A percentile compares a stretch with the other conserved stretches of the same genome.
Evolutionary conservation across 495 filamentous ascomycete genomes (phyloP).

Genomic region (Bathelium albidoporum): DNA sequence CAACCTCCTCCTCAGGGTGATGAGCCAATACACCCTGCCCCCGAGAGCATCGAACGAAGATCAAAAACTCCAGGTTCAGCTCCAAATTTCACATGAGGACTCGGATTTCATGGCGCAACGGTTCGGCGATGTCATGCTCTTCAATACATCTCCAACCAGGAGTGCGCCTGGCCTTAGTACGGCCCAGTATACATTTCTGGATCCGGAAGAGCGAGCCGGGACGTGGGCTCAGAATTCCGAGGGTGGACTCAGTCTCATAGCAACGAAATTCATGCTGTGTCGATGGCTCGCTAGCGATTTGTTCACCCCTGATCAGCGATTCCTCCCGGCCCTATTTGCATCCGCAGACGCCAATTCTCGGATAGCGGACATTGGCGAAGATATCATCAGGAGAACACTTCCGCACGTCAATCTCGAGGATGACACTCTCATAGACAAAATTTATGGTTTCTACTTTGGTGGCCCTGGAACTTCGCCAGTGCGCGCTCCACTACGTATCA

Average conservation of each 20-base stretch:
- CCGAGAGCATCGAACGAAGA: constrained; percentile 71
- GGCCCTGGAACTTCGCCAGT: constrained; percentile 41
- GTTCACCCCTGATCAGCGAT: constrained; percentile 68
- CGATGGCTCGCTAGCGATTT: constrained; percentile 72
- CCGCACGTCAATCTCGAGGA: constrained; percentile 62
- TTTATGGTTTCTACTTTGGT: constrained; percentile 64
- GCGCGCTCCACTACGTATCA: constrained; percentile 60
- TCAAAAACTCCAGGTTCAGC: constrained; percentile 46
- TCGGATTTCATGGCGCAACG: constrained; percentile 63
- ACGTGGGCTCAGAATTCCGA: constrained; percentile 53
- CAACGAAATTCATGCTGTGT: constrained; percentile 57
- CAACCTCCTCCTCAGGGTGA: constrained; percentile 67
- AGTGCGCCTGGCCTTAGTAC: constrained; percentile 59
- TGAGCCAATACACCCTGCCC: constrained; percentile 63
- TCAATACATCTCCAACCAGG: constrained; percentile 28
- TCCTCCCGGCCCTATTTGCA: constrained; percentile 74
- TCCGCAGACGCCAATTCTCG: constrained; percentile 72
- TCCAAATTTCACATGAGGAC: constrained; percentile 62
- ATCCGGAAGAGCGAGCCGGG: constrained; percentile 51
- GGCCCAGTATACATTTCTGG: constrained; percentile 67
- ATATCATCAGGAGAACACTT: constrained; percentile 65
- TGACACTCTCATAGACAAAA: constrained; percentile 43
- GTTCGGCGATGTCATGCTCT: constrained; percentile 70
- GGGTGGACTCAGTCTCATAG: constrained; percentile 55
- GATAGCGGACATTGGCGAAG: constrained; percentile 70